Evolutionary conservation across 768 basidiomycete species (phyloP).

Genomic region (Trametes sanguinea): DNA sequence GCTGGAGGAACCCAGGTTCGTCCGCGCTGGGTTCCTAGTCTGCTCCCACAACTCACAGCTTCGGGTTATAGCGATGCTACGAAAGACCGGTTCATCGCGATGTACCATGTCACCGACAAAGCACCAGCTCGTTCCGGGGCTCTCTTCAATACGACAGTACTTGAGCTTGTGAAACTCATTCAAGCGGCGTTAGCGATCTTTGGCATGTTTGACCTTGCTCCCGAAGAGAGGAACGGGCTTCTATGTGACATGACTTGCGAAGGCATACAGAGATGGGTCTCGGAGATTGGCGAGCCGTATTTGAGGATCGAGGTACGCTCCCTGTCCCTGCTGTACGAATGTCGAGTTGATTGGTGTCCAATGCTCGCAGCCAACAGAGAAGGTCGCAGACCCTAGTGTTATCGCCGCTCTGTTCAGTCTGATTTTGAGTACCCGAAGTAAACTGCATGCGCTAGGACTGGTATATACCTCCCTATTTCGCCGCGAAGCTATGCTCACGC

Average conservation of each 20-base stretch:
- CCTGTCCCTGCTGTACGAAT: background rate
- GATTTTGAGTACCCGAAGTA: conserved; percentile 68
- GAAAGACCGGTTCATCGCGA: conserved; percentile 75
- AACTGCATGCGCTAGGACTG: conserved; percentile 58
- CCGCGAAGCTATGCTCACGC: background rate
- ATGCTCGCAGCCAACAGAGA: conserved; percentile 58
- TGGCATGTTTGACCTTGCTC: conserved; percentile 54
- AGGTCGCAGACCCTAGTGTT: conserved; percentile 71
- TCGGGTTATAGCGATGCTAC: conserved; percentile 61
- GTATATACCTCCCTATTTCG: conserved; percentile 11
- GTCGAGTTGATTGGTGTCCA: background rate
- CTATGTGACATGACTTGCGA: conserved; percentile 78
- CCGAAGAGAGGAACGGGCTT: conserved; percentile 57
- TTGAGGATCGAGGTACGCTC: conserved; percentile 58
- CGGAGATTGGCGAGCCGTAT: conserved; percentile 62
- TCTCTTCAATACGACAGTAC: conserved; percentile 65
- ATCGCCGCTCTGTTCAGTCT: conserved; percentile 72
- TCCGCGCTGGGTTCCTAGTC: conserved; percentile 5
- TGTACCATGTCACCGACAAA: conserved; percentile 60
- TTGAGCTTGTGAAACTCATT: conserved; percentile 75
- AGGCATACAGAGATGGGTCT: conserved; percentile 68
- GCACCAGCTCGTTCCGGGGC: conserved; percentile 28
- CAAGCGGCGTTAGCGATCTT: conserved; percentile 73
- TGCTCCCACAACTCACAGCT: conserved; percentile 1
- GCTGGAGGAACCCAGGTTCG: conserved; percentile 72